These are phyloP conservation scores for Cardiosporidium cionae DNA, from an alignment of 169 alveolate species.

Conservation along the genomic window DNA sequence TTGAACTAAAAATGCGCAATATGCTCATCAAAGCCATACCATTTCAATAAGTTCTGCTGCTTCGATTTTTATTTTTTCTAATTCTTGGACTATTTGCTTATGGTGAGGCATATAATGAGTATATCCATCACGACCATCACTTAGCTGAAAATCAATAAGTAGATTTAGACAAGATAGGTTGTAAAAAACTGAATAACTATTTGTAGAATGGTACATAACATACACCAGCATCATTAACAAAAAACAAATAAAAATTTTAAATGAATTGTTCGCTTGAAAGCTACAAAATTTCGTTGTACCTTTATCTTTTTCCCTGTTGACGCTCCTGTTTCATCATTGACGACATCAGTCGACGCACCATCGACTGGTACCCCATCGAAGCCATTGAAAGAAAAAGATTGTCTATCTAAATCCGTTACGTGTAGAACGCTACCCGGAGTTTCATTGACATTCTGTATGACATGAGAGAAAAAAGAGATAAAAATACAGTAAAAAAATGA, in stretches of 20 bases:
- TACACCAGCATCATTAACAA: neutral
- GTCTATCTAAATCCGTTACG: neutral
- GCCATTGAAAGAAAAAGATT: neutral
- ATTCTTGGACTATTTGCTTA: conserved; percentile 58
- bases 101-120: conserved; percentile 57
- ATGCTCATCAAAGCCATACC: conserved; percentile 2
- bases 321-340: neutral
- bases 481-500: neutral
- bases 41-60: conserved; percentile 74
- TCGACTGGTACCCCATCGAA: neutral
- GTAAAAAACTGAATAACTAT: neutral
- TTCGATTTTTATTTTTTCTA: conserved; percentile 58
- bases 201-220: neutral
- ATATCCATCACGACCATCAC: conserved; percentile 35
- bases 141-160: conserved; percentile 1
- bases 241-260: neutral
- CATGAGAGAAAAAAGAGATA: neutral
- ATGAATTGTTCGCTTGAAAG: neutral
- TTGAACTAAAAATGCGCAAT: neutral
- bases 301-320: conserved; percentile 2
- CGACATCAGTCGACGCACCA: neutral
- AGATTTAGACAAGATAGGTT: neutral
- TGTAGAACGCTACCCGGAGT: conserved; percentile 6
- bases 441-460: conserved; percentile 1
- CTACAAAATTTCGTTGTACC: neutral